Conservation (phyloP, 116 monocot species). For the Posidonia oceanica region DNA sequence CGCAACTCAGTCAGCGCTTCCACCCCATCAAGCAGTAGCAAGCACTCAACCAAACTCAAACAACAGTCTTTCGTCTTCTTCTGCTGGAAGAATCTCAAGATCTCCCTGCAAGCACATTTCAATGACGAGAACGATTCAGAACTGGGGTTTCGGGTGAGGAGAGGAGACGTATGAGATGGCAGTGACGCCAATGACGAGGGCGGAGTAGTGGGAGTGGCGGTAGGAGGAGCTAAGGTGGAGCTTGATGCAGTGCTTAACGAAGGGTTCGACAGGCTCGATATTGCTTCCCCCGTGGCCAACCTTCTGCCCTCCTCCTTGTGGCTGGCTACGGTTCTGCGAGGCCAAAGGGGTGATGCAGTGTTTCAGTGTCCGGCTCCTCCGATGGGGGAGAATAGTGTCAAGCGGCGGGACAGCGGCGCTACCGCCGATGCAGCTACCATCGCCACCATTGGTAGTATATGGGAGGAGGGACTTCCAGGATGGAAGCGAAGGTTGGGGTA, state of each 20-base stretch:
- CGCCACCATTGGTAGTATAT: too few species aligned
- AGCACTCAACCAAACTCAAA: constrained; percentile 28
- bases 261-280: constrained; percentile 66
- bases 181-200: constrained; percentile 68
- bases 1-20: constrained; percentile 14
- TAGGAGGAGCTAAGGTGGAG: constrained; percentile 81
- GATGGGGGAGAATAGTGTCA: too few species aligned
- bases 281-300: not conserved
- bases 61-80: not conserved
- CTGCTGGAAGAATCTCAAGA: constrained; percentile 6
- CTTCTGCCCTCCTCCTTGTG: too few species aligned
- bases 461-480: too few species aligned
- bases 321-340: too few species aligned
- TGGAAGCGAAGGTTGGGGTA: too few species aligned
- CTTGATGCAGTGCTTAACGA: constrained; percentile 97
- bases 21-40: constrained; percentile 57
- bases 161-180: constrained; percentile 65
- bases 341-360: too few species aligned
- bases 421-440: too few species aligned
- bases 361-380: too few species aligned
- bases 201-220: constrained; percentile 45
- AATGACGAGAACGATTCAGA: not conserved
- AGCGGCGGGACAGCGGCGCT: too few species aligned
- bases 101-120: not conserved
- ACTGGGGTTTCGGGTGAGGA: not conserved